A percentile compares a stretch with the other conserved stretches of the same genome.
Conservation (phyloP, 2,329 filamentous ascomycete species). For the Colletotrichum endophyticum region DNA sequence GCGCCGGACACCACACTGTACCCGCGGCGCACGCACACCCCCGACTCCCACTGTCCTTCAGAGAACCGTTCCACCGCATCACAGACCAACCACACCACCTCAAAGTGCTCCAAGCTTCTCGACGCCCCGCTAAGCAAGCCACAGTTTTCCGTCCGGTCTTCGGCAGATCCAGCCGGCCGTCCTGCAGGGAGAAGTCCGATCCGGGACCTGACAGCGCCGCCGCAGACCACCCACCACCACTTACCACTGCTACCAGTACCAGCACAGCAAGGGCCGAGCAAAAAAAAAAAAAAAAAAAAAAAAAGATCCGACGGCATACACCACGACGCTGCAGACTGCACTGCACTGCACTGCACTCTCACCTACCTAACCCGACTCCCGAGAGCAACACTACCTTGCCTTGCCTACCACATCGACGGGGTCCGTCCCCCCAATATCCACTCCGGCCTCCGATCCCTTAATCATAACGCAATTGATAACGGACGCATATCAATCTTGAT, state of each 20-base stretch:
- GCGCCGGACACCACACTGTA: background rate
- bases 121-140: constrained; percentile 7
- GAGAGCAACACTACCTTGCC: background rate
- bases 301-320: background rate
- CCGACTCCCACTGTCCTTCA: background rate
- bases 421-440: constrained; percentile 16
- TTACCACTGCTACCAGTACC: background rate
- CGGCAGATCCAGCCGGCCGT: constrained; percentile 16
- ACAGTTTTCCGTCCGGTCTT: constrained; percentile 22
- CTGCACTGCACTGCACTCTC: background rate
- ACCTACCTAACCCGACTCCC: constrained; percentile 10
- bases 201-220: constrained; percentile 5
- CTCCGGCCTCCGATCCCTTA: constrained; percentile 15
- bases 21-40: background rate
- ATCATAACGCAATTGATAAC: constrained; percentile 18
- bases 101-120: background rate
- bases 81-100: background rate
- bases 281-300: background rate
- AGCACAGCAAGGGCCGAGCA: background rate
- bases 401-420: background rate
- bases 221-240: background rate
- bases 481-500: constrained; percentile 11
- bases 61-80: background rate
- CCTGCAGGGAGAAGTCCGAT: constrained; percentile 17
- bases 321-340: background rate